Base-by-base conservation (phyloP, 2,329 filamentous ascomycete genomes). In the Fulvia fulva region DNA sequence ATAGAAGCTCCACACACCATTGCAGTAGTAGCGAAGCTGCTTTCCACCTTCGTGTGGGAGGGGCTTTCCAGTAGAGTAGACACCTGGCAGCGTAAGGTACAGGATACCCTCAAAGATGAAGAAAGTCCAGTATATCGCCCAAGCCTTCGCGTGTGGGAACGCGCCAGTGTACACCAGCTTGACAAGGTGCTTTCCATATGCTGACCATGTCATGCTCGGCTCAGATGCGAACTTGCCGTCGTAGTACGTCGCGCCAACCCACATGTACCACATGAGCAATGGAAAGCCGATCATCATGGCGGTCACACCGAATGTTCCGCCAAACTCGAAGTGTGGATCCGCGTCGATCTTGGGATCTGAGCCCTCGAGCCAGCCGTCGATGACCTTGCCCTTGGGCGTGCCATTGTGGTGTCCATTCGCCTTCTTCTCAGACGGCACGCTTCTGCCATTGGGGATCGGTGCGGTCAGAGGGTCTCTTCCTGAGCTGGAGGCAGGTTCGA, bases 251-350 rank as follows among this genome's bases (percentile, higher is more conserved):
- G 93, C 89, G 52, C 94, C 94, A 74, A 96, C 87, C 92, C 92
- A 97, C 92, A 99, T 96, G 78, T 97, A 97, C 83, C 90, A 97
- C 93, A 97, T 97, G 68, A 99, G 83, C 37, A 87, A 62, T n/a
- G 94, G 94, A 76, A 97, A 99, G 47, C 88, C 85, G 62, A 91
- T 82, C 91, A 97, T 97, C 84, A 97, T 91, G 65, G 83, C 79
- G 16, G 83, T 76, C 44, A 92, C 88, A 56, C 94, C 93, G n/a
- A 82, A 72, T 2, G 90, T 87, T 58, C 94, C 94, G 63, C 93
- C 93, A 71, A 97, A 99, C 73, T 99, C 95, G 64, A 81, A 81
- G 62, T 83, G 70, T 43, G 80, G 81, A 55, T 78, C 79, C 55
- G 70, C 62, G 63, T 80, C 76, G 51, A 76, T 71, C 53, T 71